These are phyloP conservation scores for Lentinula guzmanii DNA, from an alignment of 768 basidiomycete species.

Conservation along the genomic window DNA sequence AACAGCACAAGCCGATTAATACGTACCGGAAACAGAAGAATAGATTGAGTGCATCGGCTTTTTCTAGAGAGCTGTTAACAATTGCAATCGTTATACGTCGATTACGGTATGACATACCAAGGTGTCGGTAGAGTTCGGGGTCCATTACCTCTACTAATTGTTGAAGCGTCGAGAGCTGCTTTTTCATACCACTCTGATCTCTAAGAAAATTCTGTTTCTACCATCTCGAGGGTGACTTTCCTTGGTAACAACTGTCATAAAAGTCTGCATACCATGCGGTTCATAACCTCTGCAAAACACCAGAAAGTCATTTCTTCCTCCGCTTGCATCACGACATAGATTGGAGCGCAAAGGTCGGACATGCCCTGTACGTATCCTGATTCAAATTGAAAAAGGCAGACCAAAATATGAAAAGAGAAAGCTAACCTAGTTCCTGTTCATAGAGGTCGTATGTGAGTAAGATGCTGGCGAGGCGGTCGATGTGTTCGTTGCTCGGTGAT, in stretches of 20 bases:
- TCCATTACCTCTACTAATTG: conserved; percentile 92
- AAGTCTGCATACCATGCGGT: conserved; percentile 70
- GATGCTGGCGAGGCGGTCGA: conserved; percentile 80
- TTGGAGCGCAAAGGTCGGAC: conserved; percentile 91
- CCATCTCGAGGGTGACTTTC: neutral
- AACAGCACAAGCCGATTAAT: neutral
- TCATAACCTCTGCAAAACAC: conserved; percentile 95
- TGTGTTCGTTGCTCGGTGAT: conserved; percentile 85
- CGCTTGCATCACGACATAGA: conserved; percentile 87
- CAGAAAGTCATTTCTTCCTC: conserved; percentile 93
- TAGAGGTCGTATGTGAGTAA: conserved; percentile 89
- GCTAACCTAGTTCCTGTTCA: conserved; percentile 80
- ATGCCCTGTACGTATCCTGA: conserved; percentile 97
- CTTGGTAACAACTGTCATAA: conserved; percentile 2
- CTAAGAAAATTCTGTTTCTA: conserved; percentile 94
- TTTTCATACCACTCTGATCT: conserved; percentile 98
- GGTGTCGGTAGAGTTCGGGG: conserved; percentile 87
- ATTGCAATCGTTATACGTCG: neutral
- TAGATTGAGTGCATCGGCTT: conserved; percentile 84
- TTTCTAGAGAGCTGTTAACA: conserved; percentile 40
- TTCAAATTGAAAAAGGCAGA: conserved; percentile 11
- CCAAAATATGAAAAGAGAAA: neutral
- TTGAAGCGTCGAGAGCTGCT: conserved; percentile 83
- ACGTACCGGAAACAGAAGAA: conserved; percentile 97
- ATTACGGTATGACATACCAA: conserved; percentile 42